Conservation (phyloP, 2,329 filamentous ascomycete genomes). For the Cercospora citrullina region DNA sequence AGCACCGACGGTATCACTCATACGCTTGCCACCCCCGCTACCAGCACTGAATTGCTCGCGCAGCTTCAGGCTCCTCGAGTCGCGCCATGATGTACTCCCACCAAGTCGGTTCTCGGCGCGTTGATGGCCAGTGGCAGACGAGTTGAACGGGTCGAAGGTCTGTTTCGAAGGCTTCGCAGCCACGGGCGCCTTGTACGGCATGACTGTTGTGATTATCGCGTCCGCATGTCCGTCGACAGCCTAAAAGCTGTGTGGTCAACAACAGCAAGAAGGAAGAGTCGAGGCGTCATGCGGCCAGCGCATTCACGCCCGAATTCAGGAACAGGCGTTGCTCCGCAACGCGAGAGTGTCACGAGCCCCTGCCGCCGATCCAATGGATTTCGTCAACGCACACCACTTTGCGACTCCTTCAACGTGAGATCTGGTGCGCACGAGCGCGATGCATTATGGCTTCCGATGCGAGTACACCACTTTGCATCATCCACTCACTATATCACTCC, state of each 20-base stretch:
- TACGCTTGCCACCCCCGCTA: slow-evolving; percentile 56
- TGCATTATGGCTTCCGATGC: neutral
- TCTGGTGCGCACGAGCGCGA: neutral
- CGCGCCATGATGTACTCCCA: slow-evolving; percentile 67
- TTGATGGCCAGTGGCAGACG: slow-evolving; percentile 83
- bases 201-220: slow-evolving; percentile 5
- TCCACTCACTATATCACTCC: neutral
- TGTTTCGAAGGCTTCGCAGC: slow-evolving; percentile 34
- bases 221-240: slow-evolving; percentile 4
- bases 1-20: slow-evolving; percentile 65
- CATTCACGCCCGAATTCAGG: slow-evolving; percentile 1
- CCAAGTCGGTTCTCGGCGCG: slow-evolving; percentile 66
- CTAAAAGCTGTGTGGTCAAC: slow-evolving; percentile 13
- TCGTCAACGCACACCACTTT: neutral
- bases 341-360: slow-evolving; percentile 13
- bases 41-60: slow-evolving; percentile 65
- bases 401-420: neutral
- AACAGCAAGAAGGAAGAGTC: slow-evolving; percentile 1
- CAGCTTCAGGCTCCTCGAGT: slow-evolving; percentile 68
- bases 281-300: slow-evolving; percentile 3
- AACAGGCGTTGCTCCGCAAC: slow-evolving; percentile 18
- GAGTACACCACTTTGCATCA: neutral
- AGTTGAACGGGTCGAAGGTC: slow-evolving; percentile 73
- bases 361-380: neutral
- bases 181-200: slow-evolving; percentile 28